phyloP scores from a whole-genome alignment of 495 filamentous ascomycete genomes.

The Amniculicola lignicola region DNA sequence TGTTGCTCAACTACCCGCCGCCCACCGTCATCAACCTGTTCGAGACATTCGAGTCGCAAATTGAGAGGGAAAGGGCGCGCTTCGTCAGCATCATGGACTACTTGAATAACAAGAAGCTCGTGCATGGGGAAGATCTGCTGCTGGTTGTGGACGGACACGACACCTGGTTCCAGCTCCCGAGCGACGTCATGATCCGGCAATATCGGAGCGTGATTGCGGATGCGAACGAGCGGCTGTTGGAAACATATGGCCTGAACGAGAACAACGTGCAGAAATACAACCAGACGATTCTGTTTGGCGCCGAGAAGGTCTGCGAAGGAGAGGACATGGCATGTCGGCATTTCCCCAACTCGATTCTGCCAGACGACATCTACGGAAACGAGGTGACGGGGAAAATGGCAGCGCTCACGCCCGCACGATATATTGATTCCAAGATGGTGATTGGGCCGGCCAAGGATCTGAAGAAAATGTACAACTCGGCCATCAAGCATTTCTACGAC shows the following conservation, averaged over 20 bases:
- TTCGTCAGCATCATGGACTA: conserved; percentile 54
- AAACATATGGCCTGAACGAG: conserved; percentile 43
- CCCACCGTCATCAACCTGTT: conserved; percentile 55
- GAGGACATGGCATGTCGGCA: conserved; percentile 53
- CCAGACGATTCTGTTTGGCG: conserved; percentile 59
- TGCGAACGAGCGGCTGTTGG: conserved; percentile 49
- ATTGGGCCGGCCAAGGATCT: conserved; percentile 39
- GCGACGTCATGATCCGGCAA: conserved; percentile 55
- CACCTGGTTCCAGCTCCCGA: conserved; percentile 60
- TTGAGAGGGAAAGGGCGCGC: conserved; percentile 31
- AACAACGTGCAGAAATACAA: conserved; percentile 46
- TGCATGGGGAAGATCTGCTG: conserved; percentile 58
- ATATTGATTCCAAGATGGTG: conserved; percentile 41
- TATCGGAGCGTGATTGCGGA: conserved; percentile 52
- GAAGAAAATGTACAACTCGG: conserved; percentile 29
- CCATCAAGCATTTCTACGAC: conserved; percentile 27
- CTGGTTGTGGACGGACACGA: conserved; percentile 58
- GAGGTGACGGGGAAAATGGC: conserved; percentile 51
- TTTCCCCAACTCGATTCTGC: conserved; percentile 55
- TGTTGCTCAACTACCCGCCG: conserved; percentile 60
- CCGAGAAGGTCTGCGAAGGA: conserved; percentile 55
- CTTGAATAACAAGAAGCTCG: conserved; percentile 48
- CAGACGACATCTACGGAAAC: conserved; percentile 57
- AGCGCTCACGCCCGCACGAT: conserved; percentile 47
- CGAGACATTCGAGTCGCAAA: conserved; percentile 40